Evolutionary conservation across 768 basidiomycete species (phyloP).

Genomic region (Leccinum incarnatum): DNA sequence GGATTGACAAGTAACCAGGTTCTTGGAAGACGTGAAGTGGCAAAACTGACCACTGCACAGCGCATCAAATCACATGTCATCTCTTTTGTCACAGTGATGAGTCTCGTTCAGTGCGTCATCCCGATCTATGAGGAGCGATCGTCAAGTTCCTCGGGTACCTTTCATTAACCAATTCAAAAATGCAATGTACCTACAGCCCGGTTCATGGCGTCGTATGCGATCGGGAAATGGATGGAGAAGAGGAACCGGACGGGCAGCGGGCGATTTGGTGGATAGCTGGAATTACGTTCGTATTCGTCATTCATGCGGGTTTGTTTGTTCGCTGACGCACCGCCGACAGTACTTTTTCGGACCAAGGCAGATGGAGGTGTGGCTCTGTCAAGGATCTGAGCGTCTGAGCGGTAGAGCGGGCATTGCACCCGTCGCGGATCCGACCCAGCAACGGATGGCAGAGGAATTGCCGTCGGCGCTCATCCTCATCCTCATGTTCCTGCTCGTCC

Average conservation of each 20-base stretch:
- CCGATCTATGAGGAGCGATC: too few relatives aligned
- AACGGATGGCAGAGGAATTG: constrained; percentile 17
- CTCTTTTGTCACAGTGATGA: constrained; percentile 30
- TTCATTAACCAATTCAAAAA: too few relatives aligned
- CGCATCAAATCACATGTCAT: constrained; percentile 31
- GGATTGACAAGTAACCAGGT: too few relatives aligned
- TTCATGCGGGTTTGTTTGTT: neutral
- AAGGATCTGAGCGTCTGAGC: constrained; percentile 29
- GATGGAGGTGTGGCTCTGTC: constrained; percentile 41
- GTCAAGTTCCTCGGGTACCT: too few relatives aligned
- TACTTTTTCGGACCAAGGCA: constrained; percentile 40
- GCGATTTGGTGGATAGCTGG: constrained; percentile 46
- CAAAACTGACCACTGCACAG: too few relatives aligned
- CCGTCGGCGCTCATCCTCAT: constrained; percentile 12
- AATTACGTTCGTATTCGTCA: constrained; percentile 39
- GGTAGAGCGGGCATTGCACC: too few relatives aligned
- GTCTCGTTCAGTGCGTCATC: constrained; percentile 18
- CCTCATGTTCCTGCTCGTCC: neutral
- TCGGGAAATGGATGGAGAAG: constrained; percentile 28
- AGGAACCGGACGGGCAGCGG: constrained; percentile 40
- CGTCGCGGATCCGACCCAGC: constrained; percentile 16
- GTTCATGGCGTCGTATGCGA: constrained; percentile 10
- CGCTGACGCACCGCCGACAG: neutral
- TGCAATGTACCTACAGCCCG: constrained; percentile 12
- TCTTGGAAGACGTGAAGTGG: too few relatives aligned